Base-by-base conservation (phyloP, 2,329 filamentous ascomycete genomes). In the Penicillium polonicum region DNA sequence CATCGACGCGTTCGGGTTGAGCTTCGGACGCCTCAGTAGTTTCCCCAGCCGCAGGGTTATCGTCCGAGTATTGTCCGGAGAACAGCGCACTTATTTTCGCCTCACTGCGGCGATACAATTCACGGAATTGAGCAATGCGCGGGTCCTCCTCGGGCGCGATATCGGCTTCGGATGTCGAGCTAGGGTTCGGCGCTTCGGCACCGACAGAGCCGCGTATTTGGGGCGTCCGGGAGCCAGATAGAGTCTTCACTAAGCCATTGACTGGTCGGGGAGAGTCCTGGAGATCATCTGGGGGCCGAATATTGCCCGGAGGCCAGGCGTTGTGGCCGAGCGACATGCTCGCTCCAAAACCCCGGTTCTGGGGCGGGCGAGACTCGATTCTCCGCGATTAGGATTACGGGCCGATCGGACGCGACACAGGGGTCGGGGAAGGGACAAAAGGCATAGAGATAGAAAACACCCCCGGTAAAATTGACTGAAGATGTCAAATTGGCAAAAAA, bases 71-170 rank as follows among this genome's bases (percentile, higher is more conserved):
- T 49, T 74, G 75, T 42, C 77, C 77, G 39, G 81, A 80, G 72
- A 96, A 95, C n/a, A 97, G 79, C 42, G 85, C 80, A 61, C 86
- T 84, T 69, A 97, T 87, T 76, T 86, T 88, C 66, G 85, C 83
- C 76, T 97, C 91, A 68, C 85, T 88, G 74, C 85, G 85, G 71
- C 85, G 85, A 81, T 90, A 96, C 55, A 92, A 79, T 57, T 91
- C 86, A 72, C 86, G 85, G 76, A 97, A 94, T 71, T 87, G 80
- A 70, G 85, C 82, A 76, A 89, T 74, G 70, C 80, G 88, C 72
- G 86, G 83, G 66, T 85, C 83, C 72, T 92, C 89, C 49, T 91
- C 88, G 69, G 88, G 80, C 69, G 81, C 78, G 76, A 87, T 74
- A 70, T 83, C 81, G 63, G 72, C 74, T 62, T 82, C 80, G 69